Evolutionary conservation across 2,329 filamentous ascomycete genomes (phyloP).

Genomic region (Fusarium papillatum): DNA sequence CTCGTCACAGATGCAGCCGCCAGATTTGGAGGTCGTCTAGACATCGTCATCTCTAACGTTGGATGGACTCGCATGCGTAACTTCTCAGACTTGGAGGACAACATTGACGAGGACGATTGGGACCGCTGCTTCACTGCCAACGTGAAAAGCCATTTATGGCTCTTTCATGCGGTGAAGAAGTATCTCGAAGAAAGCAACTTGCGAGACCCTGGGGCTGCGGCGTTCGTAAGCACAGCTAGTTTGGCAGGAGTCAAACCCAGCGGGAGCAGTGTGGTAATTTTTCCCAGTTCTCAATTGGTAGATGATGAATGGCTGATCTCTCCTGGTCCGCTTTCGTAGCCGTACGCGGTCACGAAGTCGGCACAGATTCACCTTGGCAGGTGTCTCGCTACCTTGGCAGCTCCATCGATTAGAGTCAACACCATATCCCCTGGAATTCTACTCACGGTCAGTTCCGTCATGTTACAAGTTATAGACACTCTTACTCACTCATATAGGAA

Average conservation of each 20-base stretch:
- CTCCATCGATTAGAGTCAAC: not conserved
- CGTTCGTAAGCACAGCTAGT: slow-evolving; percentile 4
- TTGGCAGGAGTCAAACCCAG: slow-evolving; percentile 8
- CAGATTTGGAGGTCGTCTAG: not conserved
- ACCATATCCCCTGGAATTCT: not conserved
- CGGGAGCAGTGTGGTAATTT: slow-evolving; percentile 3
- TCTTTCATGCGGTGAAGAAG: slow-evolving; percentile 3
- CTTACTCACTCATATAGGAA: not conserved
- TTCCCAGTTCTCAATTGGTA: not conserved
- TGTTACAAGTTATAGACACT: not conserved
- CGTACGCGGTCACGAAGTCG: slow-evolving; percentile 2
- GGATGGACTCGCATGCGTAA: slow-evolving; percentile 7
- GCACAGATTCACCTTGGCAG: slow-evolving; percentile 1
- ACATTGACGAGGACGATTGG: slow-evolving; percentile 1
- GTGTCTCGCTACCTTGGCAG: not conserved
- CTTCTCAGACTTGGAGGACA: slow-evolving; percentile 3
- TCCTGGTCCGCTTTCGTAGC: not conserved
- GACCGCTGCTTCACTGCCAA: slow-evolving; percentile 4
- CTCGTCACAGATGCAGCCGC: not conserved
- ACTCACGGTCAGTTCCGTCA: not conserved
- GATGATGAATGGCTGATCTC: not conserved
- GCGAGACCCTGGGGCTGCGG: not conserved
- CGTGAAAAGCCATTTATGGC: slow-evolving; percentile 10
- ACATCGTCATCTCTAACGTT: slow-evolving; percentile 2
- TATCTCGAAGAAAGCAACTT: slow-evolving; percentile 4